These are phyloP conservation scores for Astraeus odoratus DNA, from an alignment of 768 basidiomycete species.

Conservation along the genomic window DNA sequence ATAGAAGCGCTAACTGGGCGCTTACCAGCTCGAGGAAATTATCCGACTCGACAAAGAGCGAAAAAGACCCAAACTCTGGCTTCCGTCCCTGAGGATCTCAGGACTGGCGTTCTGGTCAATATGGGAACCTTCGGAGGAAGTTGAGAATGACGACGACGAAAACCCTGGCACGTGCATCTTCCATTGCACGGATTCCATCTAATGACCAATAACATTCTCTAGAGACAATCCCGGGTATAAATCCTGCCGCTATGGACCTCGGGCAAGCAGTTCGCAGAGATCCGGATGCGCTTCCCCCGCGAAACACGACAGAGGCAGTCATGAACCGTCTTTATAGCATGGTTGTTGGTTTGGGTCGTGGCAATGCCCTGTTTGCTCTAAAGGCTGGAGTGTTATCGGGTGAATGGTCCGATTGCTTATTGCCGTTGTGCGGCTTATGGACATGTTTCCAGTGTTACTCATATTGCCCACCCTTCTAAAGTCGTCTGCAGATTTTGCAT, in stretches of 20 bases:
- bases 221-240: constrained; percentile 55
- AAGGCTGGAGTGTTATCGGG: constrained; percentile 65
- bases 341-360: constrained; percentile 37
- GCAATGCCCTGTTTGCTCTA: constrained; percentile 61
- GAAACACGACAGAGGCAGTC: constrained; percentile 47
- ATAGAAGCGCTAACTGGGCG: neutral
- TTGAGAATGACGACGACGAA: constrained; percentile 54
- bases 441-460: constrained; percentile 38
- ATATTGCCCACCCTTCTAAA: constrained; percentile 54
- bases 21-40: constrained; percentile 48
- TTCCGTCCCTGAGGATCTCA: constrained; percentile 33
- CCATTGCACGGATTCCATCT: no score
- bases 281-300: constrained; percentile 68
- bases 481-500: constrained; percentile 50
- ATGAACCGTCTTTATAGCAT: constrained; percentile 41
- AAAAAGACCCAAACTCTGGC: constrained; percentile 44
- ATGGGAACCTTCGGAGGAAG: constrained; percentile 40
- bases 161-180: constrained; percentile 42
- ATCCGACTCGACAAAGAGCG: constrained; percentile 47
- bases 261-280: constrained; percentile 54
- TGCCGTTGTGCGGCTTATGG: neutral
- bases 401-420: constrained; percentile 19
- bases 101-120: constrained; percentile 36
- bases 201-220: neutral
- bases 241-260: constrained; percentile 40